Base-by-base conservation (phyloP, 2,329 filamentous ascomycete species). In the Cladophialophora exuberans region DNA sequence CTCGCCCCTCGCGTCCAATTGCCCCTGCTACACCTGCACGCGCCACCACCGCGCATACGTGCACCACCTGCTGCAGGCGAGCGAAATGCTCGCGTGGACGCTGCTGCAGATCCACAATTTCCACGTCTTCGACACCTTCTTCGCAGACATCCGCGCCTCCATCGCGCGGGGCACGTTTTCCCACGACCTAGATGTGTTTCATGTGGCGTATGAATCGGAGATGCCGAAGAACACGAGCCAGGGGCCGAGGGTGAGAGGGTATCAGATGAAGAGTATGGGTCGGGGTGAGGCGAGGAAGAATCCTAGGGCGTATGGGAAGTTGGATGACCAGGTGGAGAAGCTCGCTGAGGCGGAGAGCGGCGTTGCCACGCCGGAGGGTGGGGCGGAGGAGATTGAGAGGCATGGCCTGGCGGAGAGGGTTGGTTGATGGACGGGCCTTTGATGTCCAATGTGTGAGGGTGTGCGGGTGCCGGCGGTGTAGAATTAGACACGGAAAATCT, bases 31-130 rank as follows among this genome's bases (percentile, higher is more conserved):
- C 70, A 79, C 90, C 18, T 99, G 94, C 77, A 83, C 78, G 1
- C 82, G 82, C 15, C 93, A 97, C 70, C 90, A 96, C 72, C 79
- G 87, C 45, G 93, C 94, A 0, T 99, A 89, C 71, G 68, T 99
- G 30, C 87, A 91, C 62, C 94, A 99, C 70, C 80, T 97, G 1
- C 82, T 99, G 4, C 80, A 84, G 42, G 91, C 94, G 0, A 95
- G 92, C 67, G 94, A 99, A 72, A 97, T 99, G 94, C 83, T 97
- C 3, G 93, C 88, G 20, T 99, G 94, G 94, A 89, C 87, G 0
- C 79, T 99, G 6, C 79, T 99, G 6, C 93, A 97, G 70, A 81
- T 96, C 3, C 94, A 99, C 74, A 99, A 99, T 69, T 86, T 95
- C 69, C 80, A 85, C 57, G 74, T 88, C 6, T 72, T 96, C 49